Base-by-base conservation (phyloP, 1,284 basidiomycete species). In the Ganoderma leucocontextum region DNA sequence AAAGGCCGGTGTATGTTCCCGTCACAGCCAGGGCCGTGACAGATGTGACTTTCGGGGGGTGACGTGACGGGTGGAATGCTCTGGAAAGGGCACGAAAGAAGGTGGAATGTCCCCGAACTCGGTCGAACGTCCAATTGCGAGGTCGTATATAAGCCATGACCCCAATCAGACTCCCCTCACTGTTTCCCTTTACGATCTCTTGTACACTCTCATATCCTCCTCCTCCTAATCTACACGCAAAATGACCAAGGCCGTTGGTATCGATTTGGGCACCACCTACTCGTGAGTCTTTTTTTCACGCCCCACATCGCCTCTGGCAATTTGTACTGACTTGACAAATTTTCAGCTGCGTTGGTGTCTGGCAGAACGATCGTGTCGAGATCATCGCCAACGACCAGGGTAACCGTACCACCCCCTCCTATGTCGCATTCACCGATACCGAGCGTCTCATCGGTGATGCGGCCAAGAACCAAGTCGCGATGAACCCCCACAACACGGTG, bases 361-460 rank as follows among this genome's bases (percentile, higher is more conserved):
- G 96, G 96, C 94, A 96, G 86, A 96, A 98, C 77, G 96, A 98
- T 87, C 95, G 96, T 79, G 97, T 98, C 74, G 97, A 98, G 86
- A 97, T 97, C 85, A 96, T 96, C 80, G 93, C 95, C 85, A 96
- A 97, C 84, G 96, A 98, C 87, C 96, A 98, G 94, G 97, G 97
- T 80, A 99, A 99, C 91, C 91, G 97, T 76, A 98, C 97, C 77
- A 99, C 97, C 68, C 97, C 97, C 68, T 99, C 97, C 75, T 99
- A 99, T 84, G 97, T 99, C 83, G 96, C 97, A 76, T 99, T 99
- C 89, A 97, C 96, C 76, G 86, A 95, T 75, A 94, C 94, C 82
- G 97, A 99, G 90, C 96, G 97, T 87, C 86, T 99, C 81, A 99
- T 99, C 79, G 97, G 97, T 82, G 97, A 99, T 89, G 96, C 96